phyloP scores from a whole-genome alignment of 495 filamentous ascomycete species.

The Mytilinidion resinicola region DNA sequence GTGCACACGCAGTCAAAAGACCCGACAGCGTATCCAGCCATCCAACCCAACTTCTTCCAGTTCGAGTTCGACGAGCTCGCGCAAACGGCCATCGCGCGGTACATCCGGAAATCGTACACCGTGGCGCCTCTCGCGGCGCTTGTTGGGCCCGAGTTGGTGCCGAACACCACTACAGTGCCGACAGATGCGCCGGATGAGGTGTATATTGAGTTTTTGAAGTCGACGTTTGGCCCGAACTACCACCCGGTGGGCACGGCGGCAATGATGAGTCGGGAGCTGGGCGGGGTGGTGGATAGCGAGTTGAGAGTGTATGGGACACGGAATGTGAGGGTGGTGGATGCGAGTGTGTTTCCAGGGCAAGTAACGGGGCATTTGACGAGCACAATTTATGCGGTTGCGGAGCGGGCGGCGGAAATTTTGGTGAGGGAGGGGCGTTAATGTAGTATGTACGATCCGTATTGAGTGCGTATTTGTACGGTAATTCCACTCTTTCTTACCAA shows the following conservation, averaged over 20 bases:
- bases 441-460: too few species aligned
- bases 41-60: constrained; percentile 19
- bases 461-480: too few species aligned
- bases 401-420: constrained; percentile 9
- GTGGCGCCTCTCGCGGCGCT: constrained; percentile 3
- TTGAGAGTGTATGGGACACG: constrained; percentile 11
- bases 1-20: constrained; percentile 6
- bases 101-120: constrained; percentile 2
- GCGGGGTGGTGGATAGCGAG: constrained; percentile 15
- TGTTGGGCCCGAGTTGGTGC: constrained; percentile 5
- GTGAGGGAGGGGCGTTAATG: neutral
- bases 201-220: constrained; percentile 6
- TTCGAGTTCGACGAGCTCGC: constrained; percentile 5
- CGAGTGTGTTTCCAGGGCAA: constrained; percentile 15
- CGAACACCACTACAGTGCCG: constrained; percentile 5
- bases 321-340: constrained; percentile 23
- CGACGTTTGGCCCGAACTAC: constrained; percentile 3
- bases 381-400: constrained; percentile 16
- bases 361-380: constrained; percentile 12
- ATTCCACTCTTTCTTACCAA: too few species aligned
- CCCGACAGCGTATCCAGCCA: neutral
- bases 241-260: constrained; percentile 15
- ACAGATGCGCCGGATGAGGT: neutral
- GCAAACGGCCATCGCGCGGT: constrained; percentile 1
- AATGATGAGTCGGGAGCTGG: constrained; percentile 15